Evolutionary conservation across 116 monocot species (phyloP).

Genomic region (Dioscorea cayenensis): DNA sequence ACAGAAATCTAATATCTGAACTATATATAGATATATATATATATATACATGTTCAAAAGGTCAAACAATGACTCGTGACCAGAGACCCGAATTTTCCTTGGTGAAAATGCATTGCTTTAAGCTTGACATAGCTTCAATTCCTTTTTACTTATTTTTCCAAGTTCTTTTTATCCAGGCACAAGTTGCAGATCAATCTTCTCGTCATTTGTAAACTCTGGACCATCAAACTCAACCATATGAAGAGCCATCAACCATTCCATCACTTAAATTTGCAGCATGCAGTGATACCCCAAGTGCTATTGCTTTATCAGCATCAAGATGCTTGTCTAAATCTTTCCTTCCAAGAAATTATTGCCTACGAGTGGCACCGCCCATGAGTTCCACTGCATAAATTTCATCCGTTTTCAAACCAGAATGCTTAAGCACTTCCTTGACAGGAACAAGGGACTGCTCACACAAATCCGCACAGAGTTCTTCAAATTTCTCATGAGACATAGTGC

Average conservation of each 20-base stretch:
- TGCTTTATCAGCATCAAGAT: conserved; percentile 99
- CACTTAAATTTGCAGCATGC: conserved; percentile 98
- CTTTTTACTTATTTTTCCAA: background rate
- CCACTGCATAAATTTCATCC: conserved; percentile 89
- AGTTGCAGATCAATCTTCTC: conserved; percentile 59
- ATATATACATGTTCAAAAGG: too few species aligned
- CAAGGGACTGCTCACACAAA: conserved; percentile 73
- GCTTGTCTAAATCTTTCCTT: conserved; percentile 73
- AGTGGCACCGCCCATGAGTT: conserved; percentile 95
- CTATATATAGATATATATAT: too few species aligned
- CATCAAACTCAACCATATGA: conserved; percentile 68
- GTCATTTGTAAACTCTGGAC: conserved; percentile 56
- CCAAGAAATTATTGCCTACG: conserved; percentile 94
- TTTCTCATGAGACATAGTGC: conserved; percentile 91
- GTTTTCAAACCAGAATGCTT: conserved; percentile 61
- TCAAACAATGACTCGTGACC: too few species aligned
- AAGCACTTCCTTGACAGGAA: conserved; percentile 75
- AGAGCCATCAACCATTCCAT: conserved; percentile 98
- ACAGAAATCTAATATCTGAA: too few species aligned
- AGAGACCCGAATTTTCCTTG: background rate
- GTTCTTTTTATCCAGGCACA: conserved; percentile 26
- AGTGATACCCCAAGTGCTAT: conserved; percentile 92
- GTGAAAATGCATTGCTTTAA: background rate
- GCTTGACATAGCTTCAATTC: background rate
- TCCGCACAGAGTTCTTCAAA: too few species aligned